phyloP scores from a whole-genome alignment of 1,284 basidiomycete species.

The Xerocomus nothofagi region DNA sequence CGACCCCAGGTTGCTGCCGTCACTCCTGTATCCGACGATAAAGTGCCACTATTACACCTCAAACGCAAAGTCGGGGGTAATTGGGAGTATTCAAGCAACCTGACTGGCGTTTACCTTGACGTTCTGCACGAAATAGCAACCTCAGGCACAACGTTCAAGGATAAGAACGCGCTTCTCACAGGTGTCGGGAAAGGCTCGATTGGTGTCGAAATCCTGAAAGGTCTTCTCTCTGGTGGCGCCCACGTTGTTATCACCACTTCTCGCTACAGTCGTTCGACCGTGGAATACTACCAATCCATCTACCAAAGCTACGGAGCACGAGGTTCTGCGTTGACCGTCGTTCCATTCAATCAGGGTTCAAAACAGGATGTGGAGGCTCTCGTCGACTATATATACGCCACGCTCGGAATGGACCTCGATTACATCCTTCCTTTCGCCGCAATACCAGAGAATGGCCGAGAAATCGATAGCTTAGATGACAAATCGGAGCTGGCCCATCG shows the following conservation, averaged over 20 bases:
- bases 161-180: slow-evolving; percentile 97
- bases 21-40: slow-evolving; percentile 83
- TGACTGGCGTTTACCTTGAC: slow-evolving; percentile 94
- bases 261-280: slow-evolving; percentile 88
- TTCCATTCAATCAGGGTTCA: slow-evolving; percentile 98
- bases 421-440: slow-evolving; percentile 98
- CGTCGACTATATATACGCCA: slow-evolving; percentile 97
- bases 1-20: slow-evolving; percentile 81
- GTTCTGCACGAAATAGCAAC: slow-evolving; percentile 97
- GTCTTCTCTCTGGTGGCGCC: slow-evolving; percentile 92
- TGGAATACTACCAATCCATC: slow-evolving; percentile 98
- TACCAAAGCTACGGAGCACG: slow-evolving; percentile 95
- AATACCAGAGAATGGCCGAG: slow-evolving; percentile 96
- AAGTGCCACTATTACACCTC: slow-evolving; percentile 91
- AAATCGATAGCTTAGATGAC: slow-evolving; percentile 97
- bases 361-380: slow-evolving; percentile 97
- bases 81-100: slow-evolving; percentile 97
- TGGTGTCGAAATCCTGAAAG: slow-evolving; percentile 96
- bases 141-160: slow-evolving; percentile 96
- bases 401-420: slow-evolving; percentile 92
- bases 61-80: slow-evolving; percentile 96
- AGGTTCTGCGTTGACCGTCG: slow-evolving; percentile 93
- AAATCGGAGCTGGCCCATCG: slow-evolving; percentile 97
- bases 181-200: slow-evolving; percentile 98
- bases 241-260: slow-evolving; percentile 98